Base-by-base conservation (phyloP, 164 flowering plant genomes). In the Amborella trichopoda region DNA sequence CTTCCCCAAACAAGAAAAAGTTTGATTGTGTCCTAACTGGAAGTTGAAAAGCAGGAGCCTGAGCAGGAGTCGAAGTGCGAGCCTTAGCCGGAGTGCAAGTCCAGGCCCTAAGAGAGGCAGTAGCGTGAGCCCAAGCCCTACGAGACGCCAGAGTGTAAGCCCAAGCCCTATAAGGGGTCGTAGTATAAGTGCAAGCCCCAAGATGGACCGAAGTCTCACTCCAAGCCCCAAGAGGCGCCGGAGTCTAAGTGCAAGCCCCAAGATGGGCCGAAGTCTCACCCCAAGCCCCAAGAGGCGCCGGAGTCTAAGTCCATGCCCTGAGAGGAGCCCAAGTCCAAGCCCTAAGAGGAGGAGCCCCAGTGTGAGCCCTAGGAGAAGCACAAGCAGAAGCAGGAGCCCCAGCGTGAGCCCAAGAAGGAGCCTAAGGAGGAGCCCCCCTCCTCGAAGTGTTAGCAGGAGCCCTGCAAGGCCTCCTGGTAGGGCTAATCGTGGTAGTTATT, bases 21-120 rank as follows among this genome's bases (percentile, higher is more conserved):
- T n/a, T n/a, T n/a, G n/a, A n/a, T n/a, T n/a, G n/a, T 21, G 17
- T 17, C 5, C 26, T 37, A 25, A 24, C 18, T 23, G 5, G 13
- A 66, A 59, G 58, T 66, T 72, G 69, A 64, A 71, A 66, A 65
- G 69, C 87, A 80, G 87, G 87, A 90, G 96, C 70, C 68, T 68
- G 44, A 90, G 94, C 69, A 34, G 56, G 52, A 83, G 82, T 69
- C 96, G 94, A 46, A 78, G 66, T 57, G 75, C 72, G 72, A 42
- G 71, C 36, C 44, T 63, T 64, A 80, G 81, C 65, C 79, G 72
- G 74, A 85, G 91, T 66, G 76, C 77, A 85, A 83, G 87, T 73
- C 71, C 75, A 52, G 78, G 90, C 58, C 85, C 96, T 27, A 56
- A 69, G 60, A 77, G 74, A 68, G 69, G 70, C 53, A 45, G 48